Base-by-base conservation (phyloP, 2,329 filamentous ascomycete genomes). In the Cladophialophora carrionii region DNA sequence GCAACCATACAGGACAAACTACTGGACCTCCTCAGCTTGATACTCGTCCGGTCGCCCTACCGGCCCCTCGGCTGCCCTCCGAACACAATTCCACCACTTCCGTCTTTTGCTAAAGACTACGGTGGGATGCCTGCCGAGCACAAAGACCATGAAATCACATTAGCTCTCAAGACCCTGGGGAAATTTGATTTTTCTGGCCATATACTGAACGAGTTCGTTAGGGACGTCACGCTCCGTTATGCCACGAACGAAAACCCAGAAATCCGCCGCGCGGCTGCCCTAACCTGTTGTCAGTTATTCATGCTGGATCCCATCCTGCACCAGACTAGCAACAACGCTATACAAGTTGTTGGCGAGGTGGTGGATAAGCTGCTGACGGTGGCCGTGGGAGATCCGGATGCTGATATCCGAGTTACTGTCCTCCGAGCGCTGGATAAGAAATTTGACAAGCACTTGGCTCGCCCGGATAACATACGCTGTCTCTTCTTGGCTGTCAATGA, bases 231-330 rank as follows among this genome's bases (percentile, higher is more conserved):
- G 3, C 96, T 99, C 74, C 95, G 94, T 76, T 99, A 97, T 72
- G 94, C 99, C 49, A 94, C 99, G 72, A 95, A 96, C 69, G 94
- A 98, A 71, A 96, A 96, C 72, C 85, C 92, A 0, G 91, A 96
- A 70, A 97, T 96, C 57, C 88, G 95, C 65, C 94, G 96, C 77
- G 95, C 95, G 17, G 94, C 95, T 2, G 93, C 95, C 17, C 83
- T 99, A 67, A 99, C 96, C 4, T 98, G 95, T 78, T 99, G 96
- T 74, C 96, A 99, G 76, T 86, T 99, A 53, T 98, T 98, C 74
- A 91, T 98, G 53, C 89, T 92, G 72, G 96, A 99, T 75, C 95
- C 95, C 0, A 98, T 99, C 70, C 92, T 99, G 73, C 95, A 96
- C 73, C 95, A 99, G 79, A 97, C 94, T 6, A 98, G 95, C 76